Conservation (phyloP, 768 basidiomycete species). For the Coprinopsis cinerea region DNA sequence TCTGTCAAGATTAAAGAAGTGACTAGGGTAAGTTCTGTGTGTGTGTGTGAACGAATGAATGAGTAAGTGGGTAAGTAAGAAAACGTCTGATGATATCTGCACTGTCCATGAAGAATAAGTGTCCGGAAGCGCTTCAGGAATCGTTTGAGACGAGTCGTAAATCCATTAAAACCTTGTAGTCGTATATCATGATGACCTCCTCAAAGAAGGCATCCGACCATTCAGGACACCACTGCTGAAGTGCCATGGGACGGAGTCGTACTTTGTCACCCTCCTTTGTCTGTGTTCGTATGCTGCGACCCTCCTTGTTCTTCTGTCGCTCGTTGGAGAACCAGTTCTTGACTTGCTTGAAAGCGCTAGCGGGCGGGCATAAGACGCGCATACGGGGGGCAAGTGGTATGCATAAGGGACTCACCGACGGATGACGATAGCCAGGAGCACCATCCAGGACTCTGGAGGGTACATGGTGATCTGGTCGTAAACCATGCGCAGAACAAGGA, state of each 20-base stretch:
- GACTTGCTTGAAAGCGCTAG: slow-evolving; percentile 54
- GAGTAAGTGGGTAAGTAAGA: slow-evolving; percentile 3
- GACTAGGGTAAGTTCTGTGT: neutral
- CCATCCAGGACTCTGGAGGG: slow-evolving; percentile 58
- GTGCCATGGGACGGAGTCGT: slow-evolving; percentile 43
- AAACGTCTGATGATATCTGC: slow-evolving; percentile 1
- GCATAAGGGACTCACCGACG: slow-evolving; percentile 33
- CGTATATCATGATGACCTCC: slow-evolving; percentile 54
- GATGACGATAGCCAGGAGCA: slow-evolving; percentile 51
- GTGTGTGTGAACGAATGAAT: neutral
- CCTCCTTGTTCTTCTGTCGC: slow-evolving; percentile 39
- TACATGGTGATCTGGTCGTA: slow-evolving; percentile 63
- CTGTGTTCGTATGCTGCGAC: slow-evolving; percentile 33
- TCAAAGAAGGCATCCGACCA: slow-evolving; percentile 63
- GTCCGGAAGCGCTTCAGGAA: slow-evolving; percentile 5
- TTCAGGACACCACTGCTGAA: slow-evolving; percentile 38
- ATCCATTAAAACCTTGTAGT: slow-evolving; percentile 35
- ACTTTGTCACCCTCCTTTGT: slow-evolving; percentile 37
- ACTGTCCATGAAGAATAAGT: neutral
- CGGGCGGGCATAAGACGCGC: slow-evolving; percentile 8
- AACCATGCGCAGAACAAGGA: slow-evolving; percentile 55
- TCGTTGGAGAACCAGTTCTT: slow-evolving; percentile 69
- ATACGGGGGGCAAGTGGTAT: slow-evolving; percentile 5
- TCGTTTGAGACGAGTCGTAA: slow-evolving; percentile 22
- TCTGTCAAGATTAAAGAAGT: slow-evolving; percentile 6